These are phyloP conservation scores for Camellia japonica DNA, from an alignment of 148 eudicot genomes.

Conservation along the genomic window DNA sequence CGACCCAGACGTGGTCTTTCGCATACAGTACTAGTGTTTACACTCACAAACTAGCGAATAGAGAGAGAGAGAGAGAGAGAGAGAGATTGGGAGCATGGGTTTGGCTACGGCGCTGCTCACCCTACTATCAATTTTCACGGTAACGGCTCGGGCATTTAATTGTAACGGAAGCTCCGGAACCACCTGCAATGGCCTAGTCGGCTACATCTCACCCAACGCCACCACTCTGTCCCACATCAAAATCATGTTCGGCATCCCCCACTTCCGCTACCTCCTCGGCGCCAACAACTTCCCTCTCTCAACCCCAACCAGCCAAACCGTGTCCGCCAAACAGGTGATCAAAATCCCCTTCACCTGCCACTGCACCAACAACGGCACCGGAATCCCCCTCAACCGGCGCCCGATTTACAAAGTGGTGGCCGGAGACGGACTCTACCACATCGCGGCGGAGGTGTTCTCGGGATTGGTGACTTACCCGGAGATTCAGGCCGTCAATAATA, in stretches of 20 bases:
- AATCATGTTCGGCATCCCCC: slow-evolving; percentile 46
- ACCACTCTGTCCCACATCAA: slow-evolving; percentile 51
- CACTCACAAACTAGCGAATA: too few relatives aligned
- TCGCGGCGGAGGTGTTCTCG: slow-evolving; percentile 50
- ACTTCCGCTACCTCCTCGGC: slow-evolving; percentile 48
- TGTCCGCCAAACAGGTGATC: slow-evolving; percentile 34
- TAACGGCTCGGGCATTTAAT: slow-evolving; percentile 27
- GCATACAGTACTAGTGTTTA: too few relatives aligned
- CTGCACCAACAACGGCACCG: slow-evolving; percentile 58
- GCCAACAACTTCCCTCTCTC: slow-evolving; percentile 55
- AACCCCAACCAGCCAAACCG: slow-evolving; percentile 25
- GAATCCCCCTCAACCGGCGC: slow-evolving; percentile 41
- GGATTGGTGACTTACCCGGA: slow-evolving; percentile 49
- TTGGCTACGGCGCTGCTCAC: background rate
- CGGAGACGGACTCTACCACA: slow-evolving; percentile 50
- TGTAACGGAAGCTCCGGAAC: slow-evolving; percentile 29
- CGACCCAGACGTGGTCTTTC: too few relatives aligned
- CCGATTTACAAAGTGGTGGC: slow-evolving; percentile 40
- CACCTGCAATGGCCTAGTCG: slow-evolving; percentile 51
- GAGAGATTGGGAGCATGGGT: background rate
- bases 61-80: too few relatives aligned
- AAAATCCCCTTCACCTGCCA: slow-evolving; percentile 68
- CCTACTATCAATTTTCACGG: background rate
- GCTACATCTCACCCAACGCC: slow-evolving; percentile 56
- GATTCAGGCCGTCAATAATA: slow-evolving; percentile 50